Evolutionary conservation across 805 yeast genomes (phyloP).

Genomic region (Huiozyma sinensis): DNA sequence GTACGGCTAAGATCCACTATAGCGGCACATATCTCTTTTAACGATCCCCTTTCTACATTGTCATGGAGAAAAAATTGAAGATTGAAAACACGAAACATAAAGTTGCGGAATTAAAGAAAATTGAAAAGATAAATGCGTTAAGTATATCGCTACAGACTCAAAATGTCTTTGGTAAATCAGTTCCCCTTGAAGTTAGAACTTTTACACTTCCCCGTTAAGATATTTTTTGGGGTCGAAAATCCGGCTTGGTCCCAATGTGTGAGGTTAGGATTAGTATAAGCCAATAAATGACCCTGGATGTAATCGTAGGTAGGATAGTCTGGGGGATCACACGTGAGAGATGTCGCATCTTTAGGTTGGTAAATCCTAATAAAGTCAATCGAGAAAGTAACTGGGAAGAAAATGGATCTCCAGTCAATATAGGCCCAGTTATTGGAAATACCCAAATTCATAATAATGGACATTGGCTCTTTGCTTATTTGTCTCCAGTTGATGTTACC

Average conservation of each 20-base stretch:
- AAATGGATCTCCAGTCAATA: conserved; percentile 75
- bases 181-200: conserved; percentile 18
- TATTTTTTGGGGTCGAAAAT: conserved; percentile 54
- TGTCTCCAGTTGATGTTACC: conserved; percentile 83
- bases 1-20: no score
- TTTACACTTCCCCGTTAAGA: conserved; percentile 41
- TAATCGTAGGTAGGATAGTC: conserved; percentile 82
- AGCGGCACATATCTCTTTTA: no score
- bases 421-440: conserved; percentile 87
- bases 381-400: conserved; percentile 68
- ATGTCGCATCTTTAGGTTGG: conserved; percentile 58
- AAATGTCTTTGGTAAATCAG: no score
- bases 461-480: conserved; percentile 87
- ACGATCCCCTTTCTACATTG: no score
- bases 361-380: conserved; percentile 86
- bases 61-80: no score
- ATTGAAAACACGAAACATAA: no score
- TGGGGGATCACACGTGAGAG: conserved; percentile 74
- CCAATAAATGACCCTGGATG: conserved; percentile 56
- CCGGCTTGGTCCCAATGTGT: conserved; percentile 76
- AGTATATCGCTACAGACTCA: no score
- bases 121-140: no score
- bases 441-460: conserved; percentile 79
- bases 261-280: conserved; percentile 57
- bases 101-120: no score